Percentiles rank a stretch among this genome's conserved stretches.
Conservation (phyloP, 495 filamentous ascomycete species). For the Penicillium paxilli region DNA sequence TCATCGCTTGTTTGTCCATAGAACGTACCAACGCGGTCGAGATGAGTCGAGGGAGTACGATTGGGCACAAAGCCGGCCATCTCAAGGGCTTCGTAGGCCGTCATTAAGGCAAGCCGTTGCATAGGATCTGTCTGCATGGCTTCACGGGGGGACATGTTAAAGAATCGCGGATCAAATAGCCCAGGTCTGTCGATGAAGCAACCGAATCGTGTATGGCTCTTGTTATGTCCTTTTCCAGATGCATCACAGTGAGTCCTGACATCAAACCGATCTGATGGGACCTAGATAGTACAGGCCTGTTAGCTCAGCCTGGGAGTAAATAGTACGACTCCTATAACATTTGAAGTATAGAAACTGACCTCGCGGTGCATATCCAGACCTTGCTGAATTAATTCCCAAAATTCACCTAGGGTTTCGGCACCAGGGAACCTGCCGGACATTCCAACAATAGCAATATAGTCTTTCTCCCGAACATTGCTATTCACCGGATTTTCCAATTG, state of each 20-base stretch:
- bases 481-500: not conserved
- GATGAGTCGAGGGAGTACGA: not conserved
- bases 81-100: constrained; percentile 77
- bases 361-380: not conserved
- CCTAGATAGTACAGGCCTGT: not conserved
- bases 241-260: constrained; percentile 37
- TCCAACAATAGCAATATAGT: constrained; percentile 8
- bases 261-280: constrained; percentile 45
- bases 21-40: constrained; percentile 69
- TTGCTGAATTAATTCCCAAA: constrained; percentile 1
- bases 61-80: constrained; percentile 55
- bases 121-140: constrained; percentile 70
- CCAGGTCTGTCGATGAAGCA: constrained; percentile 38
- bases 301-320: not conserved
- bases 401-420: not conserved
- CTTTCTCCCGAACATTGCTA: not conserved
- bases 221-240: constrained; percentile 35
- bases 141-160: constrained; percentile 46
- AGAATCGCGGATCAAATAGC: constrained; percentile 33
- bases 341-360: not conserved
- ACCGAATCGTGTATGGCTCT: constrained; percentile 32
- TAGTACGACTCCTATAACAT: not conserved
- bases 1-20: constrained; percentile 80
- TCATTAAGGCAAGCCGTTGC: constrained; percentile 71
- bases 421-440: constrained; percentile 9